Percentiles rank a stretch among this genome's conserved stretches.
phyloP scores from a whole-genome alignment of 2,329 filamentous ascomycete species.

The Aspergillus sp. region DNA sequence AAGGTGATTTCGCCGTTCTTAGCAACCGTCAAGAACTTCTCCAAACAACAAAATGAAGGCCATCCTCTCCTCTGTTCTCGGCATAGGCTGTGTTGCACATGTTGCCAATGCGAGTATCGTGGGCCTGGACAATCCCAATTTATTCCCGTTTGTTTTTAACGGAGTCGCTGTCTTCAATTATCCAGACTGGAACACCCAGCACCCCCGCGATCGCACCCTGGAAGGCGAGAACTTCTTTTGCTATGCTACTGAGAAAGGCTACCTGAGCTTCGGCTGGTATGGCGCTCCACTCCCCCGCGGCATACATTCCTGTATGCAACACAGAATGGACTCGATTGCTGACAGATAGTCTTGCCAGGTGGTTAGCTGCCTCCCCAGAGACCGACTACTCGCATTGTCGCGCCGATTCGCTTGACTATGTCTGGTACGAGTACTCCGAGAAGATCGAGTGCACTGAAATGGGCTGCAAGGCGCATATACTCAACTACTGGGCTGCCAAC shows the following conservation, averaged over 20 bases:
- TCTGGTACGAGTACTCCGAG: not conserved
- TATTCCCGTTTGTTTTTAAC: too few relatives aligned
- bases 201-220: not conserved
- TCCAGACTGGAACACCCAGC: not conserved
- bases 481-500: not conserved
- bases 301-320: not conserved
- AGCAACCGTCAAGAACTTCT: too few relatives aligned
- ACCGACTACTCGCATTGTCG: too few relatives aligned
- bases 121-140: too few relatives aligned
- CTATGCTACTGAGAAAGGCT: not conserved
- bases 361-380: too few relatives aligned
- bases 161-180: not conserved
- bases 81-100: too few relatives aligned
- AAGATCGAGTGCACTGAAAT: not conserved
- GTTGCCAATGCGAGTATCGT: too few relatives aligned
- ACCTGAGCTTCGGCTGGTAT: not conserved
- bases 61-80: too few relatives aligned
- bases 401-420: not conserved
- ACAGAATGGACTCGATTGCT: not conserved
- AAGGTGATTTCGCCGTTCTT: too few relatives aligned
- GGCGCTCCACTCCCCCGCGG: not conserved
- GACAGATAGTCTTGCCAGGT: too few relatives aligned
- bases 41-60: too few relatives aligned
- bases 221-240: not conserved
- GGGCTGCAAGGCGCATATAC: not conserved